Conservation (phyloP, 2,329 filamentous ascomycete species). For the Cercospora berteroae region DNA sequence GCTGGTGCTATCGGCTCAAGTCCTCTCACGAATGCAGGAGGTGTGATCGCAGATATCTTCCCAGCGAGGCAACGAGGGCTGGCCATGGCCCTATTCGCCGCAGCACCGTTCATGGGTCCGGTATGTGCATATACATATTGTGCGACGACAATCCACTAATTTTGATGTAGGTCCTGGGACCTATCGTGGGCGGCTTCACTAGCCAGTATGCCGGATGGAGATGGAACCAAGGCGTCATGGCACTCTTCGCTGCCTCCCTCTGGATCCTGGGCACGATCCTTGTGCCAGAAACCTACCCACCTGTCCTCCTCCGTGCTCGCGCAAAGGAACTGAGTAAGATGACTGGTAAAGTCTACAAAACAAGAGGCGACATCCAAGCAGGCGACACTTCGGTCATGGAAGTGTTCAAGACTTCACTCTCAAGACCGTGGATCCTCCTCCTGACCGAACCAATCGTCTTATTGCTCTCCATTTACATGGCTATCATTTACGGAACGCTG, state of each 20-base stretch:
- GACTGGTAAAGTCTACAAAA: slow-evolving; percentile 58
- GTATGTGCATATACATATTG: slow-evolving; percentile 13
- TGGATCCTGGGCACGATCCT: slow-evolving; percentile 55
- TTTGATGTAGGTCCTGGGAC: slow-evolving; percentile 45
- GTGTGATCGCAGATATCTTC: slow-evolving; percentile 50
- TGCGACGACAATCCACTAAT: background rate
- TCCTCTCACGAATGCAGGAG: slow-evolving; percentile 48
- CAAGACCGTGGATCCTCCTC: slow-evolving; percentile 66
- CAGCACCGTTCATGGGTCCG: slow-evolving; percentile 63
- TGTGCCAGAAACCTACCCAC: slow-evolving; percentile 61
- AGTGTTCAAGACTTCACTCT: slow-evolving; percentile 56
- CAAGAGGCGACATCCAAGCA: slow-evolving; percentile 44
- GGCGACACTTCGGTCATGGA: slow-evolving; percentile 37
- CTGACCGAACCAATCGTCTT: slow-evolving; percentile 50
- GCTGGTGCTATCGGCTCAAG: slow-evolving; percentile 47
- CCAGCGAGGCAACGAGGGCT: slow-evolving; percentile 43
- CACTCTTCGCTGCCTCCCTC: slow-evolving; percentile 61
- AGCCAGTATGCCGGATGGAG: slow-evolving; percentile 63
- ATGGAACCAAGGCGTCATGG: slow-evolving; percentile 64
- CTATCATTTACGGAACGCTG: slow-evolving; percentile 49
- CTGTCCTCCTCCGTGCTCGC: slow-evolving; percentile 55
- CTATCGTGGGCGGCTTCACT: slow-evolving; percentile 65
- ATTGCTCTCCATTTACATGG: slow-evolving; percentile 47
- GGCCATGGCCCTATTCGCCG: slow-evolving; percentile 63
- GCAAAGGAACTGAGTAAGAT: slow-evolving; percentile 51